These are phyloP conservation scores for Paramecium tetraurelia DNA, from an alignment of 73 alveolate species.

Conservation along the genomic window DNA sequence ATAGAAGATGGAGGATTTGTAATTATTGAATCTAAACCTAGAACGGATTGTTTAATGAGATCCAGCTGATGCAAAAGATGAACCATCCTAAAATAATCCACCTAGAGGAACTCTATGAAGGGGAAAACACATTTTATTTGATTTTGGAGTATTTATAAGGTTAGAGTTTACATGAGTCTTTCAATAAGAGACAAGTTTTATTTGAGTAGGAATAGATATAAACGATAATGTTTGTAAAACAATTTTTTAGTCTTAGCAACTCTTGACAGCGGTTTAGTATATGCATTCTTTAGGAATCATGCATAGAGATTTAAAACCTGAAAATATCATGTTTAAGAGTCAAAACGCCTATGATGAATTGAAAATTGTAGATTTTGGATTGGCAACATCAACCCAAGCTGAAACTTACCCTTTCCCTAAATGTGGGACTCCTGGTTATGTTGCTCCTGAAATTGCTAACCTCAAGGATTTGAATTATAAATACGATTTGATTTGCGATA, in stretches of 20 bases:
- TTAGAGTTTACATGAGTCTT: background rate
- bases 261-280: background rate
- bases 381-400: constrained; percentile 26
- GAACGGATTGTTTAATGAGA: constrained; percentile 17
- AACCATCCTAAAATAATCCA: constrained; percentile 23
- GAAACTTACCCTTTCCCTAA: background rate
- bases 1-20: constrained; percentile 35
- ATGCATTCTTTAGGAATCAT: background rate
- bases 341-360: background rate
- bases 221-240: background rate
- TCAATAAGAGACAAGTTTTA: background rate
- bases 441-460: constrained; percentile 63
- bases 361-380: constrained; percentile 42
- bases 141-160: background rate
- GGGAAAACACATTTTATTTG: background rate
- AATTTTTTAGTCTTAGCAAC: background rate
- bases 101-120: constrained; percentile 19
- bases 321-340: constrained; percentile 6
- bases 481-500: background rate
- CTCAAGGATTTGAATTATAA: background rate
- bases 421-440: constrained; percentile 61
- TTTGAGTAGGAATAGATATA: background rate
- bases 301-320: constrained; percentile 25
- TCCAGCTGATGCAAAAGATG: background rate
- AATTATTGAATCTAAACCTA: background rate